Conservation (phyloP, 495 filamentous ascomycete species). For the Penicillium argentinense region DNA sequence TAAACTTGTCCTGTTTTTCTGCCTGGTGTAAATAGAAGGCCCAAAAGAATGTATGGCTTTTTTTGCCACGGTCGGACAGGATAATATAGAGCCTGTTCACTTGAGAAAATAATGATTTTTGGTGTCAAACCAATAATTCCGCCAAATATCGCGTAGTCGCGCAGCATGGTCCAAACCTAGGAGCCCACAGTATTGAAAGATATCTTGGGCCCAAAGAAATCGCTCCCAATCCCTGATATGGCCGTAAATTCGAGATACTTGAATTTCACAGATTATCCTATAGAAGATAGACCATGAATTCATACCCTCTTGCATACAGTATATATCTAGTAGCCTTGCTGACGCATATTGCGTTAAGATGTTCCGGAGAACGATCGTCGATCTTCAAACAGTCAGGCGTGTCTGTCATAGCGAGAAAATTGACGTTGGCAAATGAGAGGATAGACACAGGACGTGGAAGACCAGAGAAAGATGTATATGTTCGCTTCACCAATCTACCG, state of each 20-base stretch:
- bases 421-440: background rate
- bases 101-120: too few relatives aligned
- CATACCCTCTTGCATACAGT: conserved; percentile 6
- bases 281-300: background rate
- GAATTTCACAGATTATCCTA: background rate
- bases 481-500: background rate
- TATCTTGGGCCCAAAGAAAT: conserved; percentile 2
- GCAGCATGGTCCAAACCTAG: background rate
- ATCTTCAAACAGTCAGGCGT: background rate
- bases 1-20: too few relatives aligned
- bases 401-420: background rate
- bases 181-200: background rate
- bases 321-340: background rate
- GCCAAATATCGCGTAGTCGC: background rate
- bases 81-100: too few relatives aligned
- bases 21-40: too few relatives aligned
- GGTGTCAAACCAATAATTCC: conserved; percentile 8
- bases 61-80: too few relatives aligned
- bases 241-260: background rate
- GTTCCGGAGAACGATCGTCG: background rate
- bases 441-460: background rate
- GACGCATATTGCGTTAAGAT: background rate
- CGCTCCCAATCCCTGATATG: conserved; percentile 3
- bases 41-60: too few relatives aligned
- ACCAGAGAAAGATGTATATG: background rate